Base-by-base conservation (phyloP, 805 yeast genomes). In the Kluyveromyces lactis region DNA sequence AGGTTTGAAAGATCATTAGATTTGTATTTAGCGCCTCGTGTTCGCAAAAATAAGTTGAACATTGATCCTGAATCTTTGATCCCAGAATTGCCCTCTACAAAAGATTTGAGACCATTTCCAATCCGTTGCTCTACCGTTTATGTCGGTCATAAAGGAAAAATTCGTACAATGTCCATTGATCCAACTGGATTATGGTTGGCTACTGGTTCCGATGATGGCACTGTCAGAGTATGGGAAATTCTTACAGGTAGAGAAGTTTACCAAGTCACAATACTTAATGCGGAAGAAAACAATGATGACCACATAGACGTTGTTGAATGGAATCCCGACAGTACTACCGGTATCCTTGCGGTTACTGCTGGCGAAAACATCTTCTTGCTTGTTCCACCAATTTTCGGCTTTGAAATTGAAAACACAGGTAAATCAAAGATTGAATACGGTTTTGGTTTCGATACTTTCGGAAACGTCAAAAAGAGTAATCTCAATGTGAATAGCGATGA, bases 131-230 rank as follows among this genome's bases (percentile, higher is more conserved):
- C 97, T 3, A 87, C 95, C 4, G 64, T 78, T 2, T 90, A 77
- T 60, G 72, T 71, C 44, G 98, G 98, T 23, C 98, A 90, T 59
- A 65, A 66, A 31, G 95, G 81, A 32, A 80, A 80, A 53, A 79
- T 92, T 36, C 79, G 98, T 60, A 71, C 90, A 2, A 56, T 92
- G 21, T 76, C 89, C 7, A 73, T 90, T 35, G 95, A 90, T 58
- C 95, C 95, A 37, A 70, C 79, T 24, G 98, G 98, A 4, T 70
- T 82, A 51, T 92, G 95, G 92, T 68, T 92, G 41, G 98, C 98
- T 16, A 92, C 98, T 3, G 98, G 97, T 42, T 84, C 95, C 13
- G 97, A 92, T 59, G 98, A 92, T 59, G 97, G 97, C 40, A 75
- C 89, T 13, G 89, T 92, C 5, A 75, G 96, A 51, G 73, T 92